A percentile compares a stretch with the other conserved stretches of the same genome.
phyloP scores from a whole-genome alignment of 2,329 filamentous ascomycete species.

The Hypoxylon sp. region DNA sequence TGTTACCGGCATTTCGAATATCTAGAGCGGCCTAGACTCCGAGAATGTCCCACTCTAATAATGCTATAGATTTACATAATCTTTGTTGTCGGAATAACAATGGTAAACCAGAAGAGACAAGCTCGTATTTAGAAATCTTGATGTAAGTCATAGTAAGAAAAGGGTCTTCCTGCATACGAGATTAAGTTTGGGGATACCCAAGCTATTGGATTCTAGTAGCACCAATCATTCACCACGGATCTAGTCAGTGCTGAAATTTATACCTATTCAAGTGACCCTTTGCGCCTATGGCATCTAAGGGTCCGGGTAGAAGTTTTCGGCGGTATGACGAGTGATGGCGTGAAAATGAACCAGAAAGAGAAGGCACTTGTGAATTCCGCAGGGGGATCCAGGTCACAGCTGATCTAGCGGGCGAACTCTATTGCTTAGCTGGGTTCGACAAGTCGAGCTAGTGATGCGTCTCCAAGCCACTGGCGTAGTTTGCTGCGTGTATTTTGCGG shows the following conservation, averaged over 20 bases:
- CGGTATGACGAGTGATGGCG: constrained; percentile 34
- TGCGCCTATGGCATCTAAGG: not conserved
- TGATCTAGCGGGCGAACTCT: constrained; percentile 24
- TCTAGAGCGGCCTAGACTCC: constrained; percentile 28
- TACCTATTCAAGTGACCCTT: constrained; percentile 4
- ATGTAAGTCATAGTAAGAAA: not conserved
- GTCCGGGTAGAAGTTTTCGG: not conserved
- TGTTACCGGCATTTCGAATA: constrained; percentile 28
- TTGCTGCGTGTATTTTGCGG: not conserved
- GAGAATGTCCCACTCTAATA: constrained; percentile 9
- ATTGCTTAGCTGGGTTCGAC: constrained; percentile 11
- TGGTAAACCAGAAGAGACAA: not conserved
- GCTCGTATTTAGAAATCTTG: constrained; percentile 1
- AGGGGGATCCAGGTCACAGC: constrained; percentile 25
- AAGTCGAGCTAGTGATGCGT: constrained; percentile 17
- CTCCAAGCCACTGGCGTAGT: constrained; percentile 19
- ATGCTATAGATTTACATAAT: constrained; percentile 20
- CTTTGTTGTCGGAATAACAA: not conserved
- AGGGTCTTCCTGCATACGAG: constrained; percentile 30
- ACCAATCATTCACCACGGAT: constrained; percentile 12
- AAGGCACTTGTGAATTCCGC: constrained; percentile 10
- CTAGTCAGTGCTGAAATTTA: not conserved
- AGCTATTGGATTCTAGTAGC: constrained; percentile 27
- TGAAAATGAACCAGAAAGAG: constrained; percentile 18
- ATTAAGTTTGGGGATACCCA: constrained; percentile 42